These are phyloP conservation scores for Parascedosporium putredinis DNA, from an alignment of 2,329 filamentous ascomycete genomes.

Conservation along the genomic window DNA sequence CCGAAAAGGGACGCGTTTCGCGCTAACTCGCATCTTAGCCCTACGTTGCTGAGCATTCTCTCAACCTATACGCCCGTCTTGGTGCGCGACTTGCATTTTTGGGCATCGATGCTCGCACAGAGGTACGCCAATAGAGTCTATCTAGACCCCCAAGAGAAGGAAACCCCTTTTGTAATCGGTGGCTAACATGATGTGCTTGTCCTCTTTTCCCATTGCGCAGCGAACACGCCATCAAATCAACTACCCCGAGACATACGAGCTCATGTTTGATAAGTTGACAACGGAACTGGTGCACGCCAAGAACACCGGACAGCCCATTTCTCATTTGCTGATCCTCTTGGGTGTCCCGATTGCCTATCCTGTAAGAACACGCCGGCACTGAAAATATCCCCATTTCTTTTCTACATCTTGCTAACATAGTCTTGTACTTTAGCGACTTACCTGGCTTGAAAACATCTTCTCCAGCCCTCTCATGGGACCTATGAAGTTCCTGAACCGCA, in stretches of 20 bases:
- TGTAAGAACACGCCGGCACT: too few relatives aligned
- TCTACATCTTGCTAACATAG: too few relatives aligned
- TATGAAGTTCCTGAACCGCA: constrained; percentile 79
- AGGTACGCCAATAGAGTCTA: constrained; percentile 35
- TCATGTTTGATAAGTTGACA: constrained; percentile 68
- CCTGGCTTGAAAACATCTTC: constrained; percentile 94
- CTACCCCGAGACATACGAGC: constrained; percentile 81
- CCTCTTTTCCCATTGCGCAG: constrained; percentile 18
- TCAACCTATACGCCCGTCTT: constrained; percentile 76
- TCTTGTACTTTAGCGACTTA: constrained; percentile 51
- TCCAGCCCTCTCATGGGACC: constrained; percentile 78
- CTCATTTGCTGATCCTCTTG: constrained; percentile 76
- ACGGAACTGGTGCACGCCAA: constrained; percentile 61
- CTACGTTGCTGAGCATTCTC: constrained; percentile 80
- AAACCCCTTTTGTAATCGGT: too few relatives aligned
- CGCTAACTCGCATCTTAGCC: constrained; percentile 46
- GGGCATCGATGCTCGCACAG: constrained; percentile 85
- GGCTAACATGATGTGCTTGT: not conserved
- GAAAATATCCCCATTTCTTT: too few relatives aligned
- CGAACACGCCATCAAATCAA: constrained; percentile 90
- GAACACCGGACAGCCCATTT: constrained; percentile 63
- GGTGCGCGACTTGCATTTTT: constrained; percentile 77
- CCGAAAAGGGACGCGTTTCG: not conserved
- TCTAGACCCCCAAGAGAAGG: constrained; percentile 44
- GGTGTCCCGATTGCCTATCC: constrained; percentile 84